Conservation (phyloP, 108 stramenopile species). For the Cyclotella kingstonii region DNA sequence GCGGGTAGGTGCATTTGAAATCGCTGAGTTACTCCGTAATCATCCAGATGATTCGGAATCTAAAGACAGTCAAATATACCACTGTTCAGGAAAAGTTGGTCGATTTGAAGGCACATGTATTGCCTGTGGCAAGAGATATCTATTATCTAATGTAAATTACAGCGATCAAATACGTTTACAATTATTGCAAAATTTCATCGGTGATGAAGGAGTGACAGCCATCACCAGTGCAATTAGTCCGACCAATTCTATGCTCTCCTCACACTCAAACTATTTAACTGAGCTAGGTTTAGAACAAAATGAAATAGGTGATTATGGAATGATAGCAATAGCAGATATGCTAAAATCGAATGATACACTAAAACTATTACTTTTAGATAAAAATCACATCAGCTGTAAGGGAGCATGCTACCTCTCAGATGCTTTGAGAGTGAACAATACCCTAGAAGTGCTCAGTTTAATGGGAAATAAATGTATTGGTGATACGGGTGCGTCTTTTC, state of each 20-base stretch:
- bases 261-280: slow-evolving; percentile 1
- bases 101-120: not conserved
- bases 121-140: not conserved
- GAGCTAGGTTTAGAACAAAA: slow-evolving; percentile 23
- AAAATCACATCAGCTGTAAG: slow-evolving; percentile 4
- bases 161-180: slow-evolving; percentile 13
- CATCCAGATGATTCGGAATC: not conserved
- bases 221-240: slow-evolving; percentile 15
- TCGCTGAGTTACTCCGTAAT: slow-evolving; percentile 14
- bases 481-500: slow-evolving; percentile 7
- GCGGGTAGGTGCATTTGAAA: slow-evolving; percentile 6
- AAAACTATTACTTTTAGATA: slow-evolving; percentile 16
- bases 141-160: not conserved
- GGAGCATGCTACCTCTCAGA: slow-evolving; percentile 9
- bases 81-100: not conserved
- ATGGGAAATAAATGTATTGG: slow-evolving; percentile 15
- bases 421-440: slow-evolving; percentile 11
- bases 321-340: slow-evolving; percentile 11
- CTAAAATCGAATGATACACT: slow-evolving; percentile 11
- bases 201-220: slow-evolving; percentile 14
- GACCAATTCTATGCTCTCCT: not conserved
- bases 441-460: slow-evolving; percentile 17
- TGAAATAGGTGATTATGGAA: slow-evolving; percentile 11
- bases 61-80: not conserved
- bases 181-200: slow-evolving; percentile 13